Evolutionary conservation across 139 green algal species (phyloP).

Genomic region (Klebsormidium nitens): DNA sequence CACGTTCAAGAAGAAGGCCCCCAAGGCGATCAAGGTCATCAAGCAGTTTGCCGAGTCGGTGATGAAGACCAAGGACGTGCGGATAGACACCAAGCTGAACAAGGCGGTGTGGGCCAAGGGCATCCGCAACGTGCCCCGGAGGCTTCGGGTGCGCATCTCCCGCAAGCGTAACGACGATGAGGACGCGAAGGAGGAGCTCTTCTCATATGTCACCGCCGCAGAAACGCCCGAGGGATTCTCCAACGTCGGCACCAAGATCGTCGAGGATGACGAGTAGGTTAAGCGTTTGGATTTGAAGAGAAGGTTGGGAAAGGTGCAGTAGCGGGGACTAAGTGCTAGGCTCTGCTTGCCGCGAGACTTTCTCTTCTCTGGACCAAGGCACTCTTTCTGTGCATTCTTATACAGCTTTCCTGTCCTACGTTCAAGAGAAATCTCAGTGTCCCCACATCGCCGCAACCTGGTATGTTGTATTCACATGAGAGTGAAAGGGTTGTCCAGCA

Average conservation of each 20-base stretch:
- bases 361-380: too few species aligned
- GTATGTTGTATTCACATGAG: too few species aligned
- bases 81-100: slow-evolving; percentile 98
- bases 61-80: slow-evolving; percentile 94
- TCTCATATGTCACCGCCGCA: slow-evolving; percentile 93
- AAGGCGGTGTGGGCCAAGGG: slow-evolving; percentile 94
- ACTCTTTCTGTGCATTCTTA: too few species aligned
- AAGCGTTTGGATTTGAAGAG: too few species aligned
- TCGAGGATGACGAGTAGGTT: slow-evolving; percentile 40
- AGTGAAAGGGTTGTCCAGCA: too few species aligned
- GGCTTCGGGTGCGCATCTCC: slow-evolving; percentile 83
- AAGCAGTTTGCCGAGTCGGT: slow-evolving; percentile 88
- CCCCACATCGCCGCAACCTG: too few species aligned
- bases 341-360: too few species aligned
- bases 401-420: too few species aligned
- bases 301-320: too few species aligned
- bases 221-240: slow-evolving; percentile 54
- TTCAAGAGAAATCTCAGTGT: too few species aligned
- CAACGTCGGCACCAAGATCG: slow-evolving; percentile 36
- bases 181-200: slow-evolving; percentile 98
- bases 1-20: slow-evolving; percentile 96
- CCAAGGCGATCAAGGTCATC: slow-evolving; percentile 93
- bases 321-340: too few species aligned
- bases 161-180: slow-evolving; percentile 95
- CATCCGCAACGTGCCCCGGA: slow-evolving; percentile 82